Percentiles rank a stretch among this genome's conserved stretches.
Evolutionary conservation across 2,329 filamentous ascomycete genomes (phyloP).

Genomic region (Phyllosticta citribraziliensis): DNA sequence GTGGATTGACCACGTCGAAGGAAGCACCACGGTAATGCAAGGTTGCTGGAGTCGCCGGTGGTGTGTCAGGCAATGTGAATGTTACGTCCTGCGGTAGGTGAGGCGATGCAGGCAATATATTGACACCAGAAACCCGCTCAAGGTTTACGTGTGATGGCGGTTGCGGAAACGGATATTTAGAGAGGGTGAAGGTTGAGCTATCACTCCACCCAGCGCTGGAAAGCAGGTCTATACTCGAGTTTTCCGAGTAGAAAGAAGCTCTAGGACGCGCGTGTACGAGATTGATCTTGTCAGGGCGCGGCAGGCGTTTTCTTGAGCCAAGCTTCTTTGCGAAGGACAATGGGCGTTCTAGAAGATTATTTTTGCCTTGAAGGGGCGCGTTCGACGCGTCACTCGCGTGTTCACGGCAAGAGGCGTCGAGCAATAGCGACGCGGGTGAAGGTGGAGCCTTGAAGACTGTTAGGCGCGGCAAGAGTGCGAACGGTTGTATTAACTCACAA

Average conservation of each 20-base stretch:
- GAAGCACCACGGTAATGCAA: constrained; percentile 30
- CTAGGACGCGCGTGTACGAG: neutral
- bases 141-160: constrained; percentile 13
- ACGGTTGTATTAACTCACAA: neutral
- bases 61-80: constrained; percentile 20
- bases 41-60: constrained; percentile 27
- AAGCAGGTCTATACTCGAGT: constrained; percentile 17
- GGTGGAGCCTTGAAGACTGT: neutral
- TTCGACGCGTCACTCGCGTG: neutral
- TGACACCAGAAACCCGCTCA: neutral
- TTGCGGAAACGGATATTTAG: constrained; percentile 21
- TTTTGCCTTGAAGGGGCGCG: constrained; percentile 11
- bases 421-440: neutral
- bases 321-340: neutral
- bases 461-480: neutral
- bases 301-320: constrained; percentile 10
- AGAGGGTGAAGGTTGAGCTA: constrained; percentile 24
- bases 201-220: constrained; percentile 15
- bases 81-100: neutral
- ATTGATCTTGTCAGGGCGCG: constrained; percentile 2
- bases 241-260: constrained; percentile 12
- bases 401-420: neutral
- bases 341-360: constrained; percentile 7
- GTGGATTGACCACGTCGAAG: constrained; percentile 31
- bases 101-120: neutral